Percentiles rank a stretch among this genome's conserved stretches.
Conservation (phyloP, 2,329 filamentous ascomycete genomes). For the Botryotinia narcissicola region DNA sequence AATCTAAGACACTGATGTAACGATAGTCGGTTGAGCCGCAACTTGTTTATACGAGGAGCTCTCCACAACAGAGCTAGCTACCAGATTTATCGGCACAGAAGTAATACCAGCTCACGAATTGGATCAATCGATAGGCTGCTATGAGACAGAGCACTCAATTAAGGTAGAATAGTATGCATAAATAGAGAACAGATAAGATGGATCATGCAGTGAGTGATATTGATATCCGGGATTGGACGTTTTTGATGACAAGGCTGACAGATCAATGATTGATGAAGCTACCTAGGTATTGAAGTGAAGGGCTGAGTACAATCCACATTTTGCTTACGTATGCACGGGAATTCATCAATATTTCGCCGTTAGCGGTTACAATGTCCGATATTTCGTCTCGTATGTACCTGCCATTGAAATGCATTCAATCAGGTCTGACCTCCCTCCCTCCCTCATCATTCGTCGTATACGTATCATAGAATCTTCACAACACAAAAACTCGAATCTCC, state of each 20-base stretch:
- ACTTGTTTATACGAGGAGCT: neutral
- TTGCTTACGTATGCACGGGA: neutral
- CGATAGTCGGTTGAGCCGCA: conserved; percentile 11
- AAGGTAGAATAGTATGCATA: conserved; percentile 8
- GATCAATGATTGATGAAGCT: neutral
- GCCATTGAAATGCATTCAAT: neutral
- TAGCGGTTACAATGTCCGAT: neutral
- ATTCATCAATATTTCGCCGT: neutral
- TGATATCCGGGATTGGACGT: neutral
- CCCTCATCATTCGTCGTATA: neutral
- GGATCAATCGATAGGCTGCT: neutral
- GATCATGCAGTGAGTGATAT: neutral
- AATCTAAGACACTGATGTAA: conserved; percentile 8
- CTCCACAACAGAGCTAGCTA: neutral
- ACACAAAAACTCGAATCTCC: neutral
- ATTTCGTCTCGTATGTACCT: neutral
- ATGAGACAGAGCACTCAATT: neutral
- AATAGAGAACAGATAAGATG: neutral
- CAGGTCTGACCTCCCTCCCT: neutral
- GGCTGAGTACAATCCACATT: neutral
- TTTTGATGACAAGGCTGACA: neutral
- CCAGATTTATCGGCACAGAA: neutral
- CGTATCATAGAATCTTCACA: neutral
- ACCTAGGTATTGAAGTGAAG: neutral
- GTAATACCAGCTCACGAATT: neutral